These are phyloP conservation scores for Aphanomyces invadans DNA, from an alignment of 352 stramenopile genomes.

Conservation along the genomic window DNA sequence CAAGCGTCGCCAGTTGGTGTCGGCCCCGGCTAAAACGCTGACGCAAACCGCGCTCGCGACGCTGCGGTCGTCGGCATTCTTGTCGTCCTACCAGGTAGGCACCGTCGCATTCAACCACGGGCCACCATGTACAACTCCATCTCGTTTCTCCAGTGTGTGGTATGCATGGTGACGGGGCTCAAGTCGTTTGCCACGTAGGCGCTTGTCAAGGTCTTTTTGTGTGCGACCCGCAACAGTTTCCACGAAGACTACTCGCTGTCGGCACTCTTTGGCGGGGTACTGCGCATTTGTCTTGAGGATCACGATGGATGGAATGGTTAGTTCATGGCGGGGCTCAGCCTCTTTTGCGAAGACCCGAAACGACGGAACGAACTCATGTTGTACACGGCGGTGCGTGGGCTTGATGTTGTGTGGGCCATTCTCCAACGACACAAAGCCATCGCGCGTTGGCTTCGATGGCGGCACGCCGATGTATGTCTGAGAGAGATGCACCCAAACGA, in stretches of 20 bases:
- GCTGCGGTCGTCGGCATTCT: slow-evolving; percentile 70
- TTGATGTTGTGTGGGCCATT: slow-evolving; percentile 77
- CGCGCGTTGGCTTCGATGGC: slow-evolving; percentile 29
- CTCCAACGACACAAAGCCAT: slow-evolving; percentile 49
- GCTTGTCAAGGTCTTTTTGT: slow-evolving; percentile 65
- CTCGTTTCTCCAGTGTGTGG: not conserved
- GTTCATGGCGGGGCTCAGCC: slow-evolving; percentile 44
- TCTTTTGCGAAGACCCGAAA: slow-evolving; percentile 78
- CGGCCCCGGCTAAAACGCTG: slow-evolving; percentile 38
- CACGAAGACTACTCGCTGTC: slow-evolving; percentile 47
- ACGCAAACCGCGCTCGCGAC: slow-evolving; percentile 51
- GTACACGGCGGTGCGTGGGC: slow-evolving; percentile 62
- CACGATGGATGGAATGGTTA: slow-evolving; percentile 28
- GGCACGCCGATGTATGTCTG: slow-evolving; percentile 39
- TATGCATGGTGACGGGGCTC: not conserved
- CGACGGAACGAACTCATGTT: slow-evolving; percentile 79
- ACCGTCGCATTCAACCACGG: no score
- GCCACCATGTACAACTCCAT: no score
- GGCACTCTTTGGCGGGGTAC: slow-evolving; percentile 37
- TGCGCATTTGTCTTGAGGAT: not conserved
- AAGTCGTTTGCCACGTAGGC: slow-evolving; percentile 27
- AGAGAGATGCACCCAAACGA: no score
- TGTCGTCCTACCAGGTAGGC: slow-evolving; percentile 72
- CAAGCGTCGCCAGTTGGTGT: slow-evolving; percentile 51
- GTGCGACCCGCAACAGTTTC: slow-evolving; percentile 59